These are phyloP conservation scores for Globisporangium radiosum DNA, from an alignment of 352 stramenopile genomes.

Conservation along the genomic window DNA sequence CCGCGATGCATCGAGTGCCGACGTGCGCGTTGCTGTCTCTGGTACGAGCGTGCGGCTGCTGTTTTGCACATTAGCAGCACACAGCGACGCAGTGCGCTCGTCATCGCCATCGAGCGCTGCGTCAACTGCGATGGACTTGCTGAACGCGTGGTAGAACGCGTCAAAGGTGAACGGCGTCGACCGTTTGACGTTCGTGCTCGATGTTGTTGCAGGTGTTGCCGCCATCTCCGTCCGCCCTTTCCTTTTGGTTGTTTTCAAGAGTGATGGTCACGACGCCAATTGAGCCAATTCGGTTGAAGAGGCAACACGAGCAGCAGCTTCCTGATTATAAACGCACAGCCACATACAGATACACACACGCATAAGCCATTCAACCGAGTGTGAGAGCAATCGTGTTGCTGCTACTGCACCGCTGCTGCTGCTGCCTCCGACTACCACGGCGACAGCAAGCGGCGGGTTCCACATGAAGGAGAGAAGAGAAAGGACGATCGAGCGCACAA, in stretches of 20 bases:
- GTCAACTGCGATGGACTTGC: constrained; percentile 44
- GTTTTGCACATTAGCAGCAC: background rate
- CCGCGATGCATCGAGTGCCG: constrained; percentile 15
- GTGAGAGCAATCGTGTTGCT: too few species aligned
- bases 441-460: too few species aligned
- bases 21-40: background rate
- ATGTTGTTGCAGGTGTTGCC: background rate
- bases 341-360: background rate
- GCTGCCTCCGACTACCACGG: too few species aligned
- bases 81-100: constrained; percentile 25
- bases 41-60: background rate
- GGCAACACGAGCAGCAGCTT: too few species aligned
- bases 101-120: constrained; percentile 30
- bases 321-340: background rate
- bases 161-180: constrained; percentile 43
- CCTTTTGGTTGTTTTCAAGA: too few species aligned
- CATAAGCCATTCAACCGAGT: background rate
- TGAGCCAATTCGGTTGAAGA: too few species aligned
- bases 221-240: background rate
- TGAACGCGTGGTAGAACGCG: constrained; percentile 61
- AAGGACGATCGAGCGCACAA: background rate
- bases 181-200: background rate
- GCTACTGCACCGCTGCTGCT: too few species aligned
- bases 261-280: too few species aligned
- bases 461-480: background rate